A percentile compares a stretch with the other conserved stretches of the same genome.
Evolutionary conservation across 202 grass and related monocot species (phyloP).

Genomic region (Elaeis oleifera): DNA sequence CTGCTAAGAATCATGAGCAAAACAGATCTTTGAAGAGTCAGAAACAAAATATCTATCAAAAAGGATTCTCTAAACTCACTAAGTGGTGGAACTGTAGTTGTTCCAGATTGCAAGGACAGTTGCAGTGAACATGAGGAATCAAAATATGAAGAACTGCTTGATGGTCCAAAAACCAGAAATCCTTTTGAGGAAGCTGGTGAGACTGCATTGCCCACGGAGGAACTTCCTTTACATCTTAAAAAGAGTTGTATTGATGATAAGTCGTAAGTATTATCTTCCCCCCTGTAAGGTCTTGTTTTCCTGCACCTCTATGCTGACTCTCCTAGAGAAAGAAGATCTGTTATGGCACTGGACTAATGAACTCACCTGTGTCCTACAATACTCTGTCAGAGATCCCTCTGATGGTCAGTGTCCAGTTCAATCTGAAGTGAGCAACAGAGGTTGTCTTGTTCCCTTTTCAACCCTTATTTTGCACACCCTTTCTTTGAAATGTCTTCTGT

Average conservation of each 20-base stretch:
- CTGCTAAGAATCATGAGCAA: constrained; percentile 7
- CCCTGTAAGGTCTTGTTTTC: no score
- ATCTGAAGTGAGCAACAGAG: constrained; percentile 2
- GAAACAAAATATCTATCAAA: constrained; percentile 24
- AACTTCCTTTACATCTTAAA: constrained; percentile 25
- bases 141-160: constrained; percentile 24
- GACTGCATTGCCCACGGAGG: constrained; percentile 9
- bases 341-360: neutral
- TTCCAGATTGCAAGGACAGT: neutral
- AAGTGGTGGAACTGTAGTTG: constrained; percentile 8
- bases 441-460: constrained; percentile 3
- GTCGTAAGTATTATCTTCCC: no score
- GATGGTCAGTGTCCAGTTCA: neutral
- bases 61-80: constrained; percentile 22
- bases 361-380: neutral
- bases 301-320: no score
- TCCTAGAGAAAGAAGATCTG: no score
- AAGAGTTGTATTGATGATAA: constrained; percentile 20
- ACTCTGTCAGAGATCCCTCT: neutral
- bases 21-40: constrained; percentile 23
- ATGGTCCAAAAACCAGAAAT: constrained; percentile 30
- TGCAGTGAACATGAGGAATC: constrained; percentile 4
- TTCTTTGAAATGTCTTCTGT: no score
- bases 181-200: constrained; percentile 25
- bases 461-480: constrained; percentile 16